Evolutionary conservation across 192 early-diverging fungal genomes (phyloP), one percentile per base, ranked within the genome.

Genomic region (Coemansia brasiliensis): DNA sequence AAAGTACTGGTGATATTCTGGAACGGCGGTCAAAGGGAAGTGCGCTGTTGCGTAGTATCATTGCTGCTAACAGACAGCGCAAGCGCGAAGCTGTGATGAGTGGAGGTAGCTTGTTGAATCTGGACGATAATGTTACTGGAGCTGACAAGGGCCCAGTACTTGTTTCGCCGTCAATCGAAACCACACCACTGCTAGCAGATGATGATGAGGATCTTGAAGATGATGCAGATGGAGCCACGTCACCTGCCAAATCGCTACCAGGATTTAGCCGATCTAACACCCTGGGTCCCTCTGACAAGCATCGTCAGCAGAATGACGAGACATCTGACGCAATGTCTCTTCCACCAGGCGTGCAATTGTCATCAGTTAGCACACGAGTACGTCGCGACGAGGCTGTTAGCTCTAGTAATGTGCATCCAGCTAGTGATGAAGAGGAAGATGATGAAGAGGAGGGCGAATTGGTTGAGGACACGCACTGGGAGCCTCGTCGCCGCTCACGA

Each of bases 371-470:
- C 42, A 45, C 61, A 13, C 38, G 46, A 21, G 27, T 27, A 16
- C 53, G 54, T 12, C 62, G 40, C 41, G 55, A 57, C 1, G 55
- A 63, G 37, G 41, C 41, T 4, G 38, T 25, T 26, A 27, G 35
- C 9, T 50, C 43, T 18, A 49, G 40, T 3, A 49, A 25, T 37
- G 21, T 25, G 1, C 15, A 13, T 29, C 15, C 46, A 25, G 64
- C 52, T 15, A 46, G 55, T 26, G 39, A 39, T 18, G 50, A 52
- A 12, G 61, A 46, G 3, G 42, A 45, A 3, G 59, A 61, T 16
- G 59, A 62, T 24, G 67, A 65, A 22, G 73, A 76, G 35, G 73
- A 76, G 52, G 73, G 73, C 27, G 73, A 76, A 59, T 56, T 76
- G 17, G 62, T 76, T 3, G 73, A 68, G 6, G 72, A 68, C 26